Base-by-base conservation (phyloP, 352 stramenopile genomes). In the Phytophthora rubi region DNA sequence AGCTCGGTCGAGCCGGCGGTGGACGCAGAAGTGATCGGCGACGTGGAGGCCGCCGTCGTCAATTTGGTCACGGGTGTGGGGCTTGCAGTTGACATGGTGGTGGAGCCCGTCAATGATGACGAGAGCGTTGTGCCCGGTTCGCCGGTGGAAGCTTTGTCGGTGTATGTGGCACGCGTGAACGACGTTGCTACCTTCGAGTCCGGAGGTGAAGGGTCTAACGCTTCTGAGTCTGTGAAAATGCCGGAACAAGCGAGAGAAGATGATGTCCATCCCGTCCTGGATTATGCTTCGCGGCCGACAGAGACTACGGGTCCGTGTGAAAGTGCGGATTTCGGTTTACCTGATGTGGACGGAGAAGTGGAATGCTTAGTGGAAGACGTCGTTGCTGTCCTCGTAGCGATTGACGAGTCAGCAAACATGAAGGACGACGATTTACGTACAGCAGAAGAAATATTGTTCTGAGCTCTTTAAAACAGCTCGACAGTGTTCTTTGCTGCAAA, bases 351-450 rank as follows among this genome's bases (percentile, higher is more conserved):
- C 23, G 37, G 21, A 4, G 39, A 74, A 28, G 44, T 74, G 1
- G 33, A 59, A 30, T 54, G 39, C 12, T 53, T 66, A 3, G 51
- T 73, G 18, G 63, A 70, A 35, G 58, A 65, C 18, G 37, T 76
- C 6, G 39, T 76, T 39, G 13, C 53, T 16, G 63, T 74, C n/a
- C 47, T 64, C 8, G 49, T 48, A 1, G 48, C 49, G 13, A 37
- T 67, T 16, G 49, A 37, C 8, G 35, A 56, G 47, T 4, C 30
- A 15, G 45, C 47, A 13, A 18, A 16, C 7, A 15, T 51, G 18
- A 60, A 60, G 15, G 0, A 21, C 13, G 35, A 49, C 33, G 53
- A 51, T 37, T 23, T 28, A 18, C 32, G 53, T 44, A 10, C n/a
- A 10, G n/a, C 53, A 6, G 53, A 59, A 48, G 53, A 39, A 45